Percentiles rank a stretch among this genome's conserved stretches.
phyloP scores from a whole-genome alignment of 192 early-diverging fungal species.

The Jimgerdemannia flammicorona region DNA sequence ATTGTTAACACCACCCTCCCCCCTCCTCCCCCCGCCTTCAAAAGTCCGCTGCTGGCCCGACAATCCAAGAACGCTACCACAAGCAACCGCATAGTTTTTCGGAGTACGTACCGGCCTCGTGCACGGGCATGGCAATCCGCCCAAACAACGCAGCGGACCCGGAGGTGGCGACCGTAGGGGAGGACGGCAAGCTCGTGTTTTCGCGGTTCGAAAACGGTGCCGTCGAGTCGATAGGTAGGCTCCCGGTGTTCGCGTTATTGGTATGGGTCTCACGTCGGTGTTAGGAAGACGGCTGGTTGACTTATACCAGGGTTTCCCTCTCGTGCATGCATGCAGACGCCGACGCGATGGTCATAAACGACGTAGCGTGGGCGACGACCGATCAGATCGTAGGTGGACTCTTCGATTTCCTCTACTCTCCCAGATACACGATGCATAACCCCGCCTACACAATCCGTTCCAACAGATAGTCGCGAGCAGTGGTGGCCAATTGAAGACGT shows the following conservation, averaged over 20 bases:
- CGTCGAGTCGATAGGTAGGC: constrained; percentile 4
- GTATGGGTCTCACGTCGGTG: too few species aligned
- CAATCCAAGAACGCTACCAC: constrained; percentile 1
- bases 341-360: constrained; percentile 9
- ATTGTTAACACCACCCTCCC: too few species aligned
- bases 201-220: constrained; percentile 1
- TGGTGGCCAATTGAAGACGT: constrained; percentile 17
- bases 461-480: constrained; percentile 8
- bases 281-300: too few species aligned
- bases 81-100: constrained; percentile 3
- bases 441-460: neutral
- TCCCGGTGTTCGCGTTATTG: too few species aligned
- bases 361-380: constrained; percentile 14
- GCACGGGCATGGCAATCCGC: constrained; percentile 11
- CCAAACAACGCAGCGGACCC: constrained; percentile 11
- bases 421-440: neutral
- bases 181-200: constrained; percentile 19
- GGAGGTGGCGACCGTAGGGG: constrained; percentile 14
- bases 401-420: neutral
- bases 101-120: neutral
- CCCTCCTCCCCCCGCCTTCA: too few species aligned
- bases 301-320: too few species aligned
- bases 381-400: constrained; percentile 18
- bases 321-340: neutral
- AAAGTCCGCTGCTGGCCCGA: neutral